These are phyloP conservation scores for Suhomyces xylopsoci DNA, from an alignment of 805 yeast genomes.

Conservation along the genomic window DNA sequence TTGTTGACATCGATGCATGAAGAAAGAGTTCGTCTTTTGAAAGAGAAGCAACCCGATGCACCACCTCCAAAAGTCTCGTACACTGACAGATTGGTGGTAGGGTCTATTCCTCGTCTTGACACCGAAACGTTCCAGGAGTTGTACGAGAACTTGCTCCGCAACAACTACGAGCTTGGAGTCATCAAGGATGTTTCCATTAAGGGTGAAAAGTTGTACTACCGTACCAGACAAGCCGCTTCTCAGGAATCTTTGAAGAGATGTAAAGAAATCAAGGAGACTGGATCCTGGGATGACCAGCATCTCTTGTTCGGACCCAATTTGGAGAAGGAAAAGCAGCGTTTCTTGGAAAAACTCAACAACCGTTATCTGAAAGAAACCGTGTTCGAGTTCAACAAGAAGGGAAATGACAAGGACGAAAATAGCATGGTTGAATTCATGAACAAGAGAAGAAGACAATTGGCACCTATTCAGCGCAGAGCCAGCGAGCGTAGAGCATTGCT, in stretches of 20 bases:
- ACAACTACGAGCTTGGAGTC: conserved; percentile 65
- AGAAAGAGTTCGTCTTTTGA: conserved; percentile 52
- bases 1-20: conserved; percentile 68
- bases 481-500: conserved; percentile 63
- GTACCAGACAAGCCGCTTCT: conserved; percentile 86
- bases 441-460: conserved; percentile 79
- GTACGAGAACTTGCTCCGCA: conserved; percentile 54
- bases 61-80: conserved; percentile 63
- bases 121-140: conserved; percentile 74
- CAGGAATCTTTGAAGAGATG: conserved; percentile 81
- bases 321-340: conserved; percentile 68
- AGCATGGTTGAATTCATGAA: conserved; percentile 80
- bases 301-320: conserved; percentile 71
- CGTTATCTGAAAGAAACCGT: conserved; percentile 84
- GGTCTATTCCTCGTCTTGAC: conserved; percentile 71
- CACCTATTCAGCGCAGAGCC: conserved; percentile 80
- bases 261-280: conserved; percentile 67
- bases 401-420: conserved; percentile 51
- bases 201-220: conserved; percentile 84
- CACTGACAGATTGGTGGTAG: conserved; percentile 75
- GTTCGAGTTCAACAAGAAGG: conserved; percentile 70
- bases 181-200: conserved; percentile 70
- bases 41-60: conserved; percentile 42
- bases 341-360: conserved; percentile 68
- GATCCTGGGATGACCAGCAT: conserved; percentile 86